A percentile compares a stretch with the other conserved stretches of the same genome.
Conservation (phyloP, 495 filamentous ascomycete species). For the Polyplosphaeria fusca region DNA sequence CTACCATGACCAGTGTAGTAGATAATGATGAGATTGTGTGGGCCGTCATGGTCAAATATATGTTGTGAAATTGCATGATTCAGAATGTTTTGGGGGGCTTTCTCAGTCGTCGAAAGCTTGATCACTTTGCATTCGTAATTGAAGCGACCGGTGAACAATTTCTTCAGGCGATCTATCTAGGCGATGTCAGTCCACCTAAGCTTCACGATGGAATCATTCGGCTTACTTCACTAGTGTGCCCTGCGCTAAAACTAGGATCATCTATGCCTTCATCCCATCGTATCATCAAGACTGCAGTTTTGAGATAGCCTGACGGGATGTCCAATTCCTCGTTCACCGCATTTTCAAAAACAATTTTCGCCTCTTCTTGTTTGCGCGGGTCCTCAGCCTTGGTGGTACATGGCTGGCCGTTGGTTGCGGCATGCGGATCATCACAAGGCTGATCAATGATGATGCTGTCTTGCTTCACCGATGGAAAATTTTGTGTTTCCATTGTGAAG, state of each 20-base stretch:
- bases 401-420: not conserved
- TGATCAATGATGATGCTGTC: not conserved
- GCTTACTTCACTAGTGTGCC: conserved; percentile 25
- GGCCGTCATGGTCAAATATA: conserved; percentile 30
- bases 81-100: conserved; percentile 28
- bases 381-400: not conserved
- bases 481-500: conserved; percentile 13
- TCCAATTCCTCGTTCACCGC: conserved; percentile 19
- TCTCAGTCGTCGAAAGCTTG: conserved; percentile 16
- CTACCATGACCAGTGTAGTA: conserved; percentile 38
- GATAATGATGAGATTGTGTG: conserved; percentile 35
- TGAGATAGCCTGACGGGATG: conserved; percentile 30
- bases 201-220: not conserved
- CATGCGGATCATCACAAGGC: not conserved
- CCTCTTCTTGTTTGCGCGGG: conserved; percentile 12
- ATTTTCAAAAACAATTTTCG: conserved; percentile 18
- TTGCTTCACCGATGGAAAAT: too few relatives aligned
- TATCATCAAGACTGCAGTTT: conserved; percentile 35
- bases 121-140: conserved; percentile 12
- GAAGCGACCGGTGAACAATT: conserved; percentile 5
- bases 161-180: conserved; percentile 11
- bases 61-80: conserved; percentile 14
- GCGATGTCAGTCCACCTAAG: not conserved
- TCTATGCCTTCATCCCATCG: conserved; percentile 34
- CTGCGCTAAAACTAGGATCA: conserved; percentile 24